phyloP scores from a whole-genome alignment of 108 stramenopile species.

The Cylindrotheca closterium region DNA sequence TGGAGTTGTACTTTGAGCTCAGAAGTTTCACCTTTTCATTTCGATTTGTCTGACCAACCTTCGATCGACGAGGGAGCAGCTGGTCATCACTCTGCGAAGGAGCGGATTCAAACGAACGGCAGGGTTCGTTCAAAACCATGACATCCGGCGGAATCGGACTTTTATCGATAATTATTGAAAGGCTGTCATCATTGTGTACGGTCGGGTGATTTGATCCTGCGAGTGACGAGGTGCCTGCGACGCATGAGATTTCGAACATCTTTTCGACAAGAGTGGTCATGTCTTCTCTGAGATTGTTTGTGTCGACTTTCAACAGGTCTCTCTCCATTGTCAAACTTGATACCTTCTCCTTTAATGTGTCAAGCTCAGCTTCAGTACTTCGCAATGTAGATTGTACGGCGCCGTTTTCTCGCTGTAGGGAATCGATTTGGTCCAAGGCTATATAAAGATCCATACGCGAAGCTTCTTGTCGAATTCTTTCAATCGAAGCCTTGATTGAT shows the following conservation, averaged over 20 bases:
- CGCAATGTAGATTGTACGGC: constrained; percentile 17
- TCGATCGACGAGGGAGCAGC: too few species aligned
- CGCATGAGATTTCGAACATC: constrained; percentile 40
- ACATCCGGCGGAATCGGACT: too few species aligned
- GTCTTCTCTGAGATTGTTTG: constrained; percentile 28
- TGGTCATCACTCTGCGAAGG: too few species aligned
- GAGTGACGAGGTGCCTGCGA: background rate
- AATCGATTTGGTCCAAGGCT: constrained; percentile 38
- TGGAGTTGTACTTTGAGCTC: too few species aligned
- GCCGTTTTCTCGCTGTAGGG: constrained; percentile 29
- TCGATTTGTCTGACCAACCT: too few species aligned
- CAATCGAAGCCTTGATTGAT: constrained; percentile 33
- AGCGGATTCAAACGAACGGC: too few species aligned
- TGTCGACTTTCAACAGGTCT: constrained; percentile 42
- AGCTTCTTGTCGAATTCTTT: constrained; percentile 43
- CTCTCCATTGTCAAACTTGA: constrained; percentile 38
- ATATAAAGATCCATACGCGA: constrained; percentile 36
- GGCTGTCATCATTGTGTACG: too few species aligned
- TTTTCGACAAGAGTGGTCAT: constrained; percentile 27
- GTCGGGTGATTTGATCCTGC: too few species aligned
- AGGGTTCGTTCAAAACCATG: too few species aligned
- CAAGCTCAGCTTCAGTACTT: constrained; percentile 6
- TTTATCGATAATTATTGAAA: too few species aligned
- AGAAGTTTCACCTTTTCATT: too few species aligned
- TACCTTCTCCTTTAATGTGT: constrained; percentile 19